These are phyloP conservation scores for Aegilops umbellulata DNA, from an alignment of 176 grass and related monocot species.

Conservation along the genomic window DNA sequence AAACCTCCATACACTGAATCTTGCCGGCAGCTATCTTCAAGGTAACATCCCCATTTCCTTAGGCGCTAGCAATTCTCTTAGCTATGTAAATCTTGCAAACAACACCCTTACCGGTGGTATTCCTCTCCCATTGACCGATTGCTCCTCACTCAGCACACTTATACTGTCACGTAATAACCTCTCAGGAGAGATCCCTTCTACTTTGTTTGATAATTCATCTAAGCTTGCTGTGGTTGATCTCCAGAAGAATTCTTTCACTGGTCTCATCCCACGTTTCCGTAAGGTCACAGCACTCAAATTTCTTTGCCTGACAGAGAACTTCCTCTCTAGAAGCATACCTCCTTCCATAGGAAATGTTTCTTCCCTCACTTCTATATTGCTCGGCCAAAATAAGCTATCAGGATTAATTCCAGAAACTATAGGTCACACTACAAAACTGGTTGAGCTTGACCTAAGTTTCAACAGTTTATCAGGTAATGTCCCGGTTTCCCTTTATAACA, in stretches of 20 bases:
- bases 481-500: neutral
- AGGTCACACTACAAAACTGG: neutral
- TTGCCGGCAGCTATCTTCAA: too few relatives aligned
- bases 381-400: conserved; percentile 7
- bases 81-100: too few relatives aligned
- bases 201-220: neutral
- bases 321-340: conserved; percentile 24
- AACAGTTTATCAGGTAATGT: conserved; percentile 13
- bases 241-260: conserved; percentile 10
- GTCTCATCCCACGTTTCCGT: neutral
- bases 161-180: too few relatives aligned
- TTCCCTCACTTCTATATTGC: neutral
- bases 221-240: conserved; percentile 6
- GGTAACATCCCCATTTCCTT: too few relatives aligned
- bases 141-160: too few relatives aligned
- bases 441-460: conserved; percentile 16
- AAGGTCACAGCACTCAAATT: neutral
- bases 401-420: conserved; percentile 16
- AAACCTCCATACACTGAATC: too few relatives aligned
- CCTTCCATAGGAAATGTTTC: conserved; percentile 28
- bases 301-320: neutral
- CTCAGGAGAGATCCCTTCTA: too few relatives aligned
- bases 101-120: too few relatives aligned
- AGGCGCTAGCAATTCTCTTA: too few relatives aligned
- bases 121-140: too few relatives aligned